A percentile compares a stretch with the other conserved stretches of the same genome.
These are phyloP conservation scores for Diplotaxis tenuifolia DNA, from an alignment of 345 rosid species.

Conservation along the genomic window DNA sequence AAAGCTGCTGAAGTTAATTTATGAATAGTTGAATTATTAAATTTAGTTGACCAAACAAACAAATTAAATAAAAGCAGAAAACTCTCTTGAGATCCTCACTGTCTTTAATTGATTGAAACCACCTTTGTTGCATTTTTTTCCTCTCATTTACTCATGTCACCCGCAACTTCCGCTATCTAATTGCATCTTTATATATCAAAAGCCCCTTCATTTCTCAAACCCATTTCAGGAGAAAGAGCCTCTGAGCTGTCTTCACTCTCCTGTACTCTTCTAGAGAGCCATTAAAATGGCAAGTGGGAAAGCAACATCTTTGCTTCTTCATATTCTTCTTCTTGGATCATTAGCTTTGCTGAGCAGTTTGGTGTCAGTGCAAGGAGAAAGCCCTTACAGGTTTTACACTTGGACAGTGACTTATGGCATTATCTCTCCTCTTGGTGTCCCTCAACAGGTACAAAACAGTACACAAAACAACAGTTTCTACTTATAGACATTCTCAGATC, in stretches of 20 bases:
- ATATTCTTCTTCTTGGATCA: conserved; percentile 36
- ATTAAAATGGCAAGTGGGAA: conserved; percentile 33
- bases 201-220: conserved; percentile 5
- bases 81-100: conserved; percentile 23
- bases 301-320: conserved; percentile 16
- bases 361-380: conserved; percentile 58
- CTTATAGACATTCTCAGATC: conserved; percentile 1
- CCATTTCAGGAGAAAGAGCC: background rate
- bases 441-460: conserved; percentile 67
- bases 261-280: conserved; percentile 17
- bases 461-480: conserved; percentile 17
- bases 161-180: conserved; percentile 21
- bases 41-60: conserved; percentile 10
- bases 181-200: conserved; percentile 11
- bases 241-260: conserved; percentile 11
- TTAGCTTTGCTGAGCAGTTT: conserved; percentile 49
- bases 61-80: background rate
- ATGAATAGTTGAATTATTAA: background rate
- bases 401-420: conserved; percentile 93
- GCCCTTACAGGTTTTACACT: conserved; percentile 73
- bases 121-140: conserved; percentile 1
- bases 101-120: conserved; percentile 37
- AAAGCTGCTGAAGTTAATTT: conserved; percentile 18
- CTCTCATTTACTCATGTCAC: conserved; percentile 26
- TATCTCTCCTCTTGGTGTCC: conserved; percentile 71